Evolutionary conservation across 1,139 yeast genomes (phyloP).

Genomic region (Blastobotrys indianensis): DNA sequence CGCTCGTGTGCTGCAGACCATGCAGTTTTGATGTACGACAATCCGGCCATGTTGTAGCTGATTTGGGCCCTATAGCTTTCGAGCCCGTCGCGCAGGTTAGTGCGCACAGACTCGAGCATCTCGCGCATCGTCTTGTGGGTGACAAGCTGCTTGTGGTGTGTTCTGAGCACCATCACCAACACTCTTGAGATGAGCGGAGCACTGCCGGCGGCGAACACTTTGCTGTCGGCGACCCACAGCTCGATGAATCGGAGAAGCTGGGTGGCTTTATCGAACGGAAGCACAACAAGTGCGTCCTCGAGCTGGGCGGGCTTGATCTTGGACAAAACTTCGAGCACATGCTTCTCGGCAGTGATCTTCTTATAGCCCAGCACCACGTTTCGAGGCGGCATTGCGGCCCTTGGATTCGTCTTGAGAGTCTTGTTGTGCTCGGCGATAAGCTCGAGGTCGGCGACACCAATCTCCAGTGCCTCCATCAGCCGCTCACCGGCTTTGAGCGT

Average conservation of each 20-base stretch:
- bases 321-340: constrained; percentile 64
- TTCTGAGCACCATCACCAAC: constrained; percentile 62
- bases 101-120: constrained; percentile 33
- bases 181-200: constrained; percentile 62
- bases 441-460: constrained; percentile 67
- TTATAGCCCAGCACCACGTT: constrained; percentile 69
- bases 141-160: constrained; percentile 65
- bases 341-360: constrained; percentile 64
- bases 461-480: constrained; percentile 84
- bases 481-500: constrained; percentile 93
- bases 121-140: constrained; percentile 36
- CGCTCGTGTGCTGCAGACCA: constrained; percentile 74
- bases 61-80: constrained; percentile 49
- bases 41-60: constrained; percentile 86
- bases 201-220: neutral
- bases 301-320: constrained; percentile 77
- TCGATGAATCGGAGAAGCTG: constrained; percentile 67
- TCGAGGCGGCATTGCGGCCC: constrained; percentile 57
- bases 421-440: constrained; percentile 47
- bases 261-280: constrained; percentile 81
- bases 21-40: constrained; percentile 64
- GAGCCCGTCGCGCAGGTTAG: constrained; percentile 40
- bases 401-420: constrained; percentile 39
- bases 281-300: constrained; percentile 84
- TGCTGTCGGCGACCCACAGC: constrained; percentile 56